Evolutionary conservation across 768 basidiomycete species (phyloP).

Genomic region (Naganishia kalamii): DNA sequence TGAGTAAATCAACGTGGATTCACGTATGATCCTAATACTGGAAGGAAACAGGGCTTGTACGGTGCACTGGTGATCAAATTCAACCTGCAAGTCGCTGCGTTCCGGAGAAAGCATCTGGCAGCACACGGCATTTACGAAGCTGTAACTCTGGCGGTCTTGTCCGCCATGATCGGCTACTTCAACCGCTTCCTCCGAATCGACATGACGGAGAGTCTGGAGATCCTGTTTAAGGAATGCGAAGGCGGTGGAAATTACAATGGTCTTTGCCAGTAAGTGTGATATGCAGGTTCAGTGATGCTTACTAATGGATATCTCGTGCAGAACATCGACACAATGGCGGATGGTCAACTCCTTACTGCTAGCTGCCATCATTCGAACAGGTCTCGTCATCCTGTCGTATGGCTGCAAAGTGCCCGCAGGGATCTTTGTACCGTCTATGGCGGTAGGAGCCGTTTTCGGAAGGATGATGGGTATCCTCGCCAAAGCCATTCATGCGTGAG

Average conservation of each 20-base stretch:
- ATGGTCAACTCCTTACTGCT: constrained; percentile 88
- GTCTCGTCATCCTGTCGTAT: constrained; percentile 83
- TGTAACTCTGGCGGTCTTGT: constrained; percentile 73
- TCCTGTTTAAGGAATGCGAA: constrained; percentile 92
- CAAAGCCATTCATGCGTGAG: constrained; percentile 79
- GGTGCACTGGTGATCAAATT: constrained; percentile 96
- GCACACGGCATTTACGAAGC: constrained; percentile 84
- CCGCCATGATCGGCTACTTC: constrained; percentile 85
- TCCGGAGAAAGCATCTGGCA: constrained; percentile 81
- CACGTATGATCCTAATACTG: background rate
- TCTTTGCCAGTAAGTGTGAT: constrained; percentile 80
- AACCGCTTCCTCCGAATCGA: constrained; percentile 92
- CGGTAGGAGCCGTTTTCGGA: constrained; percentile 92
- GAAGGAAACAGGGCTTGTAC: constrained; percentile 69
- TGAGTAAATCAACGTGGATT: constrained; percentile 46
- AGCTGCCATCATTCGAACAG: constrained; percentile 80
- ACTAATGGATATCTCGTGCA: constrained; percentile 41
- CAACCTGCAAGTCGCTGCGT: constrained; percentile 88
- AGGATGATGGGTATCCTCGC: constrained; percentile 95
- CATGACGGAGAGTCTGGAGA: constrained; percentile 93
- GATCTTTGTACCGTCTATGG: constrained; percentile 99
- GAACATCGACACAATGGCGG: constrained; percentile 83
- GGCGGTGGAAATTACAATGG: constrained; percentile 84
- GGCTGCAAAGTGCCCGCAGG: constrained; percentile 95
- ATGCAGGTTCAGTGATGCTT: background rate